Evolutionary conservation across 78 protist genomes (phyloP).

Genomic region (Fonticula alba): DNA sequence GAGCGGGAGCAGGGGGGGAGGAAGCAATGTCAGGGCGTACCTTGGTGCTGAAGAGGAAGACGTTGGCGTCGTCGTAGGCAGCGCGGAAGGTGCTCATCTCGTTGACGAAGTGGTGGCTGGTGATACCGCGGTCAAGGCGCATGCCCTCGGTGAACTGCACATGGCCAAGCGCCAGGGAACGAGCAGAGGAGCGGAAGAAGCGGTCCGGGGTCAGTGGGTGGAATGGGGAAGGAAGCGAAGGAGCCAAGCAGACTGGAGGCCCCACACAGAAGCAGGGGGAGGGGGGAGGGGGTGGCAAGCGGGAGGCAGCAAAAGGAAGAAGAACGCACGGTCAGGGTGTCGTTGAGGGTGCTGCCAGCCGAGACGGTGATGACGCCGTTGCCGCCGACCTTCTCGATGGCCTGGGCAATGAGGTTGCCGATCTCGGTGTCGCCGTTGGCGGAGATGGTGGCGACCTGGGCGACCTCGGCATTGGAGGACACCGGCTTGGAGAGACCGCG

Average conservation of each 20-base stretch:
- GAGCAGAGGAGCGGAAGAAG: not conserved
- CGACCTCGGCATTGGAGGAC: slow-evolving; percentile 74
- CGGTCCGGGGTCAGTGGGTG: not conserved
- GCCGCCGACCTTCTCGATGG: slow-evolving; percentile 93
- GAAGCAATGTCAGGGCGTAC: not conserved
- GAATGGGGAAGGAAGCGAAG: not conserved
- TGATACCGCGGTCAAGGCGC: slow-evolving; percentile 91
- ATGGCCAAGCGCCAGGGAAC: too few species aligned
- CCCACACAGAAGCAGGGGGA: too few species aligned
- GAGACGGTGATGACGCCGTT: slow-evolving; percentile 96
- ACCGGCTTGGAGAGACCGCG: slow-evolving; percentile 54
- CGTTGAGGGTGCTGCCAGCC: slow-evolving; percentile 90
- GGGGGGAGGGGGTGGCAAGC: too few species aligned
- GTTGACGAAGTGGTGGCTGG: slow-evolving; percentile 88
- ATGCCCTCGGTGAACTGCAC: slow-evolving; percentile 83
- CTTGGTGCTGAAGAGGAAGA: slow-evolving; percentile 37
- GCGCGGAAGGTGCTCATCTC: slow-evolving; percentile 55
- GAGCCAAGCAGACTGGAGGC: not conserved
- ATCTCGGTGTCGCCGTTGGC: slow-evolving; percentile 92
- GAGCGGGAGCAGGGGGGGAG: too few species aligned
- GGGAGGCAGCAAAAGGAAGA: too few species aligned
- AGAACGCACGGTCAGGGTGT: too few species aligned
- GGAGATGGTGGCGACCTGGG: slow-evolving; percentile 94
- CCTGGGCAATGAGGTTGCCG: slow-evolving; percentile 86
- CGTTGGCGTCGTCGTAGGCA: slow-evolving; percentile 3